A percentile compares a stretch with the other conserved stretches of the same genome.
These are phyloP conservation scores for Litsea cubeba DNA, from an alignment of 164 flowering plant genomes.

Conservation along the genomic window DNA sequence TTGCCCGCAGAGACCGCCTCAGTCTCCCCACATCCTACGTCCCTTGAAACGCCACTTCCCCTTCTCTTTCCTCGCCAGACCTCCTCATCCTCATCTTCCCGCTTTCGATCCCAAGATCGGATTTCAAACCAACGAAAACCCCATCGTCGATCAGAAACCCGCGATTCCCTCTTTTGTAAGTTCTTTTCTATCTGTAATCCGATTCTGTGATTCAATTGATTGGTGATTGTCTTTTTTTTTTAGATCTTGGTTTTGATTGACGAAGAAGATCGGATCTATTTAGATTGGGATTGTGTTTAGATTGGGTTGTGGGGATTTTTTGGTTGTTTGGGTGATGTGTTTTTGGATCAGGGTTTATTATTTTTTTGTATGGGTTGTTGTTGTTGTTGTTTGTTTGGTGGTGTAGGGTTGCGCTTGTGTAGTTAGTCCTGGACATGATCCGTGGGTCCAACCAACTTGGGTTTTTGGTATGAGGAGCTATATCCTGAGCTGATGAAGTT, in stretches of 20 bases:
- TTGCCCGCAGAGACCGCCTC: slow-evolving; percentile 4
- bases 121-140: not conserved
- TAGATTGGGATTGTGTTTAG: not conserved
- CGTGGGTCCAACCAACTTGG: no score
- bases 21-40: slow-evolving; percentile 2
- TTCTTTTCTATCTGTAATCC: not conserved
- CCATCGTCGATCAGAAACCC: not conserved
- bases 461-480: no score
- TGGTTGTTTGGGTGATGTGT: not conserved
- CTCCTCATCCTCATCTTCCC: not conserved
- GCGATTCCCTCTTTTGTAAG: slow-evolving; percentile 1
- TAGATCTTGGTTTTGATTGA: not conserved
- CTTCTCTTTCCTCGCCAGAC: slow-evolving; percentile 5
- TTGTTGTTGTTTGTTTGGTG: no score
- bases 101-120: not conserved
- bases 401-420: no score
- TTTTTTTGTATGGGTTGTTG: no score
- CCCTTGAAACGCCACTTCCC: slow-evolving; percentile 16
- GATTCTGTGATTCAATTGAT: not conserved
- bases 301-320: not conserved
- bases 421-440: no score
- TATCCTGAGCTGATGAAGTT: no score
- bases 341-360: not conserved
- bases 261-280: not conserved
- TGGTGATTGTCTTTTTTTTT: not conserved